Evolutionary conservation across 306 rosid species (phyloP).

Genomic region (Corylus americana): DNA sequence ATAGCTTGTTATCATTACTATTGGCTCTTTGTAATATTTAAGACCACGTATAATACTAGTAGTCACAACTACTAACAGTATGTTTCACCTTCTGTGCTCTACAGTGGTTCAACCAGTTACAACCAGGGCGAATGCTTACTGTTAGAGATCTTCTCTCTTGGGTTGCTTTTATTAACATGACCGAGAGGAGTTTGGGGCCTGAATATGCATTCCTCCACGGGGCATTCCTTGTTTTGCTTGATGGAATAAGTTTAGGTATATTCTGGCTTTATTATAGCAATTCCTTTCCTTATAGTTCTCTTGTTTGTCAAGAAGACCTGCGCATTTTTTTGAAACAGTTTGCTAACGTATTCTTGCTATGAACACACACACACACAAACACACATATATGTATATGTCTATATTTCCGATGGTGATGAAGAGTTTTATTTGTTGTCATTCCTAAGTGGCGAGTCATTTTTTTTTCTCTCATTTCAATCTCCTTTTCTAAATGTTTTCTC

Average conservation of each 20-base stretch:
- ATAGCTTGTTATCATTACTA: neutral
- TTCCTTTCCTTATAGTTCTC: conserved; percentile 11
- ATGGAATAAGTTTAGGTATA: conserved; percentile 87
- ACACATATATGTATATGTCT: neutral
- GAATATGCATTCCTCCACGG: conserved; percentile 85
- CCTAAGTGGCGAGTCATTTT: neutral
- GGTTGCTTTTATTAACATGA: conserved; percentile 65
- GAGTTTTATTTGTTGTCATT: neutral
- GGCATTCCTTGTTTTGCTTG: conserved; percentile 86
- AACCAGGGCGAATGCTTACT: conserved; percentile 74
- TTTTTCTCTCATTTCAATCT: neutral
- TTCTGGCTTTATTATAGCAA: conserved; percentile 13
- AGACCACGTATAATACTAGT: too few species aligned
- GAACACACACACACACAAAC: too few species aligned
- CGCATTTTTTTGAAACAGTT: neutral
- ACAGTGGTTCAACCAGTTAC: conserved; percentile 80
- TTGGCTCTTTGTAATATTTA: neutral
- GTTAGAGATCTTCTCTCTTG: conserved; percentile 94
- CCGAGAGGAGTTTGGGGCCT: conserved; percentile 59
- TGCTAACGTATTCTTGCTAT: neutral
- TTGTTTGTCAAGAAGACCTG: neutral
- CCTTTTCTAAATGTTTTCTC: conserved; percentile 20
- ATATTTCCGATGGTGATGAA: neutral
- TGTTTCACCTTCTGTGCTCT: conserved; percentile 16
- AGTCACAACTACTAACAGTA: conserved; percentile 8